A percentile compares a stretch with the other conserved stretches of the same genome.
Conservation (phyloP, 140 eudicot species). For the Erigeron philadelphicus region DNA sequence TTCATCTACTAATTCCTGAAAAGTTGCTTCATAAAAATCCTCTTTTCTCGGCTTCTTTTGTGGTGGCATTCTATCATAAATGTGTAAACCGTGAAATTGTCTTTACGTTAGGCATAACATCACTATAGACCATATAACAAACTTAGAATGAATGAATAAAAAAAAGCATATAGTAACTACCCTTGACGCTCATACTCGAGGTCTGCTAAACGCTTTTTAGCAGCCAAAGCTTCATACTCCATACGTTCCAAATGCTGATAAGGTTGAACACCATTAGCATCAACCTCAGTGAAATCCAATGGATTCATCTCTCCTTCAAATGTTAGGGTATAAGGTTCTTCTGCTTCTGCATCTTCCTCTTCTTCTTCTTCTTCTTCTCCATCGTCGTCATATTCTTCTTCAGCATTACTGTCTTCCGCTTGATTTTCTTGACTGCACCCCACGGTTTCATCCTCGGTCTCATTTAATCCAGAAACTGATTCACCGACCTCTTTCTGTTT, state of each 20-base stretch:
- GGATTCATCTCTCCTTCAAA: constrained; percentile 71
- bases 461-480: constrained; percentile 3
- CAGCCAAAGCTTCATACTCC: constrained; percentile 70
- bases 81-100: background rate
- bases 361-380: constrained; percentile 50
- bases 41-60: constrained; percentile 58
- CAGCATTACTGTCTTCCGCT: constrained; percentile 23
- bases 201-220: constrained; percentile 56
- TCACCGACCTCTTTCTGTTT: constrained; percentile 11
- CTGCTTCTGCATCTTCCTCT: constrained; percentile 19
- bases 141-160: background rate
- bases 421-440: constrained; percentile 17
- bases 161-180: constrained; percentile 21
- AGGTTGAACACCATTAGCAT: constrained; percentile 52
- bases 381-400: constrained; percentile 43
- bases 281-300: constrained; percentile 52
- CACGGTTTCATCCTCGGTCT: constrained; percentile 8
- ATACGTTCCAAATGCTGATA: constrained; percentile 62
- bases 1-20: constrained; percentile 30
- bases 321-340: constrained; percentile 22
- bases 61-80: constrained; percentile 46
- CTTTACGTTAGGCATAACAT: background rate
- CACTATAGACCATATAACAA: background rate
- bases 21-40: constrained; percentile 36
- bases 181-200: constrained; percentile 16